These are phyloP conservation scores for Musa beccarii DNA, from an alignment of 176 grass and related monocot genomes.

Conservation along the genomic window DNA sequence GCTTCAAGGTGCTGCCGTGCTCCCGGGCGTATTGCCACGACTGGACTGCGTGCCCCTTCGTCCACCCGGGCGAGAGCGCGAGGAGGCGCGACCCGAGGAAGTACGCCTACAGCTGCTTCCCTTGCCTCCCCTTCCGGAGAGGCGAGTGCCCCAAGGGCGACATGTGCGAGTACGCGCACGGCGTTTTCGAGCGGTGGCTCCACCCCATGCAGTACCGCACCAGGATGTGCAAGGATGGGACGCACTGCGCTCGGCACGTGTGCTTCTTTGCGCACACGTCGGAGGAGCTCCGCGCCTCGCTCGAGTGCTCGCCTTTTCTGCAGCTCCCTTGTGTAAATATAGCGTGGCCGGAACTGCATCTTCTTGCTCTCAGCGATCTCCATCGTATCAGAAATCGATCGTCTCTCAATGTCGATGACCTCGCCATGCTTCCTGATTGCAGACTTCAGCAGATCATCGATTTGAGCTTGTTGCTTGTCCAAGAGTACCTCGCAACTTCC, in stretches of 20 bases:
- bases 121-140: constrained; percentile 13
- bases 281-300: constrained; percentile 5
- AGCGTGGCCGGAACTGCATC: no score
- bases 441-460: no score
- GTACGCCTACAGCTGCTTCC: constrained; percentile 7
- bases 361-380: no score
- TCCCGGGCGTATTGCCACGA: constrained; percentile 14
- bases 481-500: no score
- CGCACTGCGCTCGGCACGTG: constrained; percentile 1
- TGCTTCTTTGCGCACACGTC: constrained; percentile 14
- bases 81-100: constrained; percentile 15
- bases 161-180: constrained; percentile 17
- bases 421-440: no score
- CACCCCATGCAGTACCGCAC: constrained; percentile 24
- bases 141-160: constrained; percentile 7
- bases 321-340: no score
- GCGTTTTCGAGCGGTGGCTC: constrained; percentile 23
- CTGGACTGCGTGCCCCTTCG: constrained; percentile 21
- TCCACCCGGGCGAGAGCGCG: constrained; percentile 17
- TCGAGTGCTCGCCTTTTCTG: no score
- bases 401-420: no score
- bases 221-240: constrained; percentile 18
- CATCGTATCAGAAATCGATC: no score
- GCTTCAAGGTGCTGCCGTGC: constrained; percentile 20
- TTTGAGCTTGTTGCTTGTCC: no score